phyloP scores from a whole-genome alignment of 495 filamentous ascomycete genomes.

The Lasiosphaeris hirsuta region DNA sequence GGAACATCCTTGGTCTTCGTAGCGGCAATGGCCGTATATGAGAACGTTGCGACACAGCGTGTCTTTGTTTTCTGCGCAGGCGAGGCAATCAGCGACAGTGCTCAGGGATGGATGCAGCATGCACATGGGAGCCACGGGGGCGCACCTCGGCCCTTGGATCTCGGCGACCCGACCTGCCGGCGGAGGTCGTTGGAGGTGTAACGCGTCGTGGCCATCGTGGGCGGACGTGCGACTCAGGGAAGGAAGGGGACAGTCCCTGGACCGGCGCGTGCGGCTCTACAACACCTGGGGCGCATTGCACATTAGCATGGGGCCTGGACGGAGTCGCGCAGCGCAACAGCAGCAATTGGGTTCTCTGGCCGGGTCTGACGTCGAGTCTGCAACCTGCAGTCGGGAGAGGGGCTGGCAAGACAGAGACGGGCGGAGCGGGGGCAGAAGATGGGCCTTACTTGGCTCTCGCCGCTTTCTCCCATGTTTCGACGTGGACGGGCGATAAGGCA shows the following conservation, averaged over 20 bases:
- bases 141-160: constrained; percentile 50
- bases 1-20: constrained; percentile 84
- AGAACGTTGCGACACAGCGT: constrained; percentile 89
- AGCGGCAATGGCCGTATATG: constrained; percentile 91
- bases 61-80: constrained; percentile 59
- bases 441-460: constrained; percentile 34
- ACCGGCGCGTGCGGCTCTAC: constrained; percentile 30
- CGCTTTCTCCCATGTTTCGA: constrained; percentile 36
- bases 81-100: constrained; percentile 9
- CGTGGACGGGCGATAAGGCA: constrained; percentile 24
- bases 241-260: constrained; percentile 18
- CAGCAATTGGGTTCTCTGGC: background rate
- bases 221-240: constrained; percentile 11
- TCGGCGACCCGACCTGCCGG: constrained; percentile 49
- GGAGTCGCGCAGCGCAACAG: background rate
- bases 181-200: constrained; percentile 43
- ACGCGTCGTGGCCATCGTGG: constrained; percentile 43
- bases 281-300: constrained; percentile 21
- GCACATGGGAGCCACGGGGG: background rate
- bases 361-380: no score
- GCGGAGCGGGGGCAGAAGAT: background rate
- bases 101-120: background rate
- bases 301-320: constrained; percentile 10
- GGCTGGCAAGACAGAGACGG: background rate
- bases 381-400: background rate